Base-by-base conservation (phyloP, 2,329 filamentous ascomycete genomes). In the Pestalotiopsis fici region DNA sequence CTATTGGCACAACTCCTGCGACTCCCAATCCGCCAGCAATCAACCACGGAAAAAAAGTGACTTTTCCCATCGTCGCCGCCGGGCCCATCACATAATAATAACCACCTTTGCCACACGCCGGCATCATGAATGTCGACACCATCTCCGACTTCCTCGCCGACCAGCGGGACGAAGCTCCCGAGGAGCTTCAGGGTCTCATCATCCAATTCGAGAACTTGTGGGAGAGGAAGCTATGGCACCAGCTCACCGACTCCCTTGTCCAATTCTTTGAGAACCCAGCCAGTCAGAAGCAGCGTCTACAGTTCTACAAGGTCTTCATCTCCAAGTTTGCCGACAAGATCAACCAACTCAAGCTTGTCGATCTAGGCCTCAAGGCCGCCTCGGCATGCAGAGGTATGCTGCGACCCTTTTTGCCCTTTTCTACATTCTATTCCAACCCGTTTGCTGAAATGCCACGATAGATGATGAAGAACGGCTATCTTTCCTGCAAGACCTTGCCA, bases 211-310 rank as follows among this genome's bases (percentile, higher is more conserved):
- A 99, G 85, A 94, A 97, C 79, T 93, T 90, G 78, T 99, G 96
- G 96, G 96, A 99, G 86, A 91, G 95, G 76, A 98, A 98, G 84
- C 88, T 99, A 83, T 99, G 96, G 96, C 96, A 99, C 85, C 95
- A 99, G 83, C 91, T 99, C 73, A 99, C 96, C 43, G 92, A 97
- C 77, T 86, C 91, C 65, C 88, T 99, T 66, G 86, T 97, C 74
- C 88, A 93, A 73, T 98, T 95, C 87, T 99, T 98, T 85, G 90
- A 91, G 76, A 84, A 93, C 74, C 87, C 92, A 57, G 89, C 91
- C 77, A 98, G 95, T 81, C 91, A 90, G 66, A 86, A 89, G 67
- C 94, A 97, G 83, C 91, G 95, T 77, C 88, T 99, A 83, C 86
- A 90, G 68, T 92, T 99, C 81, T 99, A 96, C 87, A 94, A 96